Evolutionary conservation across 2,329 filamentous ascomycete species (phyloP), one percentile per base, ranked within the genome.

Genomic region (Leptographium lundbergii): DNA sequence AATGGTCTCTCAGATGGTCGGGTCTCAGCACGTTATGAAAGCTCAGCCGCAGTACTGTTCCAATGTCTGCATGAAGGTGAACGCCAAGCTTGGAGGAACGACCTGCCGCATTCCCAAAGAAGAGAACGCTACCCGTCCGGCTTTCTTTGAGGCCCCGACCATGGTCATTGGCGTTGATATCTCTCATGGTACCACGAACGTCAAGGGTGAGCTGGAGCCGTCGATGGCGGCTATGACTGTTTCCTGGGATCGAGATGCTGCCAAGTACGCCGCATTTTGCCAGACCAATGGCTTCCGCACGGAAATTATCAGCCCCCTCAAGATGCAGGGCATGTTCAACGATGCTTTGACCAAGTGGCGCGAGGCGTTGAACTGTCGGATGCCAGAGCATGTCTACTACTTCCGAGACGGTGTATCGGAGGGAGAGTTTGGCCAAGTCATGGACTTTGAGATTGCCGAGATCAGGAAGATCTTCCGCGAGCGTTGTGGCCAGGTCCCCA

Each of bases 11-110:
- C 94, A 97, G 69, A 87, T 91, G 62, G 69, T 97, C n/a, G 85
- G 91, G 64, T 75, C 77, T 2, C 73, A 74, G 0, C 87, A 95
- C 61, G 88, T 92, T 0, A 66, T 74, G 45, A 87, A 86, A 69
- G 82, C 81, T 19, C 82, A 87, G 25, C 79, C 80, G 0, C 94
- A 99, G 67, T 97, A 97, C 72, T 87, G 89, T 67, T 94, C 89
- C 1, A 99, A 99, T 62, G 90, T 99, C 0, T 81, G 85, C 63
- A 94, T 99, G 89, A 99, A 99, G 75, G 84, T 99, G 64, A 97
- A 99, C 66, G 88, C 89, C 4, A 99, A 99, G 75, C 80, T 99
- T 2, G 94, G 94, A 17, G 94, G 94, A 6, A 80, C 82, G 0
- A 96, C 90, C 1, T 85, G 75, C 57, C 76, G 70, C 52, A 68